phyloP scores from a whole-genome alignment of 345 rosid species.

The Eucalyptus leucophloia region DNA sequence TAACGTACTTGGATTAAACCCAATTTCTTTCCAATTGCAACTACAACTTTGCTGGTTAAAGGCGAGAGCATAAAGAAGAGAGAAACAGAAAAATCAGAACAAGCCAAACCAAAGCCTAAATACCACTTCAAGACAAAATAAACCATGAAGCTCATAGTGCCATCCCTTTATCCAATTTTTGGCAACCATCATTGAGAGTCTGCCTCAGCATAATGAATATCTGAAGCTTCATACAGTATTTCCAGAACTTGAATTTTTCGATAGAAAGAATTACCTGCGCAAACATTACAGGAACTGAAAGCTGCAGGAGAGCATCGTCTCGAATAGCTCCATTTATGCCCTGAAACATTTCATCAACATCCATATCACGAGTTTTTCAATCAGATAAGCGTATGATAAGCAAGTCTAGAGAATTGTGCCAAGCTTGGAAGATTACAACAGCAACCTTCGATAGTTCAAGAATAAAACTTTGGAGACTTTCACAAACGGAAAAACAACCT shows the following conservation, averaged over 20 bases:
- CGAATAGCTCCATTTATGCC: constrained; percentile 48
- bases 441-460: not conserved
- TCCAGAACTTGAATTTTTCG: not conserved
- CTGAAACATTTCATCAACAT: constrained; percentile 10
- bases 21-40: not conserved
- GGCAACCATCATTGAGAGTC: not conserved
- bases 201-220: not conserved
- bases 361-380: not conserved
- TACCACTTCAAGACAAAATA: not conserved
- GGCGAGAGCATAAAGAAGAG: not conserved
- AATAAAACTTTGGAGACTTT: not conserved
- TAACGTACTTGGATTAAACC: not conserved
- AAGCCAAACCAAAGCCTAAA: not conserved
- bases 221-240: not conserved
- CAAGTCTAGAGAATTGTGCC: not conserved
- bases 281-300: constrained; percentile 57
- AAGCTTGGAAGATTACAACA: not conserved
- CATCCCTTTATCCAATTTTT: not conserved
- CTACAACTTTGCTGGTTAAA: not conserved
- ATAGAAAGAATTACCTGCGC: constrained; percentile 41
- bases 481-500: not conserved
- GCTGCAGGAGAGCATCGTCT: constrained; percentile 54
- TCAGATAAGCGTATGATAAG: not conserved
- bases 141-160: not conserved
- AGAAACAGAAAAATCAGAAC: not conserved